Conservation (phyloP, 495 filamentous ascomycete genomes). For the Neurospora sp. region DNA sequence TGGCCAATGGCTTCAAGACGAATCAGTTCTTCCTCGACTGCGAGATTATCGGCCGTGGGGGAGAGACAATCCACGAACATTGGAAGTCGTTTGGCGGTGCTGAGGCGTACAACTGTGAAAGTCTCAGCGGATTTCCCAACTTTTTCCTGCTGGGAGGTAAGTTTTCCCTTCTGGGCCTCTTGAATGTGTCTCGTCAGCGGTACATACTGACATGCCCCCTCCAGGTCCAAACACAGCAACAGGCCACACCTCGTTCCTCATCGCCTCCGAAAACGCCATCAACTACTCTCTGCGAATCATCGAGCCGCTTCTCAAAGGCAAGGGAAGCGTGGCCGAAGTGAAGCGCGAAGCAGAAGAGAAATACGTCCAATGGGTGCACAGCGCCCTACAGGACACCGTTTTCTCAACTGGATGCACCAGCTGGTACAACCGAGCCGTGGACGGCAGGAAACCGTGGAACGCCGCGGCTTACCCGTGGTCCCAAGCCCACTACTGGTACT, state of each 20-base stretch:
- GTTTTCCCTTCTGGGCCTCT: not conserved
- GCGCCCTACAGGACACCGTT: conserved; percentile 15
- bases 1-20: conserved; percentile 33
- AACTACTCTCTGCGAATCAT: conserved; percentile 24
- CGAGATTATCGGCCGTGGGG: conserved; percentile 24
- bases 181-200: not conserved
- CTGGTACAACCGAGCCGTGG: conserved; percentile 29
- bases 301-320: conserved; percentile 25
- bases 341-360: conserved; percentile 23
- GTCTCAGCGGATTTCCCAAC: conserved; percentile 33
- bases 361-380: conserved; percentile 17
- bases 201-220: not conserved
- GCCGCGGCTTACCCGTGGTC: conserved; percentile 11
- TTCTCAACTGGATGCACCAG: conserved; percentile 24
- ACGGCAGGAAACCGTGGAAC: conserved; percentile 8
- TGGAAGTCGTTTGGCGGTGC: conserved; percentile 27
- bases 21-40: conserved; percentile 22
- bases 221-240: conserved; percentile 35
- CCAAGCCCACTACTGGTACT: conserved; percentile 9
- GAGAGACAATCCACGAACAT: conserved; percentile 25
- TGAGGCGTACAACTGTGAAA: conserved; percentile 29
- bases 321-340: conserved; percentile 23
- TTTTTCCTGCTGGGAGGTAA: conserved; percentile 26
- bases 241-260: conserved; percentile 32
- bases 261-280: conserved; percentile 28